phyloP scores from a whole-genome alignment of 352 stramenopile genomes.

The Peronospora destructor region DNA sequence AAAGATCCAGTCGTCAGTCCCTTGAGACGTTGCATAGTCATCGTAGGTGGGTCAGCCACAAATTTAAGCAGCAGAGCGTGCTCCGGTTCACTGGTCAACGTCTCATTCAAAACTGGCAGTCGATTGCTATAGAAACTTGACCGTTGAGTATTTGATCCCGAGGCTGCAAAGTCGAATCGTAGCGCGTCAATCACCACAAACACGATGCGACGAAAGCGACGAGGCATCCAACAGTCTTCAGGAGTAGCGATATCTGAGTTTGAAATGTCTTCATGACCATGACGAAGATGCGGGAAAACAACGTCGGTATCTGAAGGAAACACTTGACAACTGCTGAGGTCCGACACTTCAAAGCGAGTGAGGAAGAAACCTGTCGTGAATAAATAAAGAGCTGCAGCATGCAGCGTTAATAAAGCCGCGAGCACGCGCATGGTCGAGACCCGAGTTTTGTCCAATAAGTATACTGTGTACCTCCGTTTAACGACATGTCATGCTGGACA shows the following conservation, averaged over 20 bases:
- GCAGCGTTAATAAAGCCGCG: conserved; percentile 35
- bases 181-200: conserved; percentile 96
- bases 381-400: conserved; percentile 57
- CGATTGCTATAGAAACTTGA: conserved; percentile 77
- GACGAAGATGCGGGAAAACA: conserved; percentile 4
- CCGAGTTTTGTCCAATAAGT: too few species aligned
- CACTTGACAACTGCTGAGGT: conserved; percentile 52
- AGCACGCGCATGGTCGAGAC: conserved; percentile 18
- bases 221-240: conserved; percentile 62
- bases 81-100: conserved; percentile 39
- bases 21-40: conserved; percentile 97
- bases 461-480: too few species aligned
- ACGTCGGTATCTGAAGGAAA: conserved; percentile 15
- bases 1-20: conserved; percentile 95
- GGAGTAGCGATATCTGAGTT: background rate
- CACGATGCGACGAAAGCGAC: conserved; percentile 76
- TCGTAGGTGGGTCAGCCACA: conserved; percentile 95
- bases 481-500: too few species aligned
- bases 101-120: conserved; percentile 71
- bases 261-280: conserved; percentile 7
- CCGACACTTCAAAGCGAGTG: conserved; percentile 77
- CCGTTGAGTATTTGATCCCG: conserved; percentile 1
- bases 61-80: conserved; percentile 89
- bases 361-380: conserved; percentile 88
- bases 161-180: conserved; percentile 92